A percentile compares a stretch with the other conserved stretches of the same genome.
Evolutionary conservation across 23 red algal species (phyloP).

Genomic region (Chondrus crispus): DNA sequence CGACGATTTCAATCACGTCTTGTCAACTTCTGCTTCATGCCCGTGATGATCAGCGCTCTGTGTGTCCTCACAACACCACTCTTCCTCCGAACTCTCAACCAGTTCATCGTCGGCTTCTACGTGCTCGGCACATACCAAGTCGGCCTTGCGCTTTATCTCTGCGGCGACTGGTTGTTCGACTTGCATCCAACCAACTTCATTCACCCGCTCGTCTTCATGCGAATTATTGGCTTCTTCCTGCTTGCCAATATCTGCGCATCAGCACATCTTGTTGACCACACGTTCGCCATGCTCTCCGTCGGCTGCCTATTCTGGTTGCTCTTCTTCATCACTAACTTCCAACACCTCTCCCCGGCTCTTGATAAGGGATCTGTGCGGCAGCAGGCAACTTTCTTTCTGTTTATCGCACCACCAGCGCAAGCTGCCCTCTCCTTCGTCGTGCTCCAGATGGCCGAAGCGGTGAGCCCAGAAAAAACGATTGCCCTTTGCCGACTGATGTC

Average conservation of each 20-base stretch:
- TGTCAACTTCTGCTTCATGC: slow-evolving; percentile 66
- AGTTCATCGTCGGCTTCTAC: slow-evolving; percentile 41
- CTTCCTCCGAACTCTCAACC: neutral
- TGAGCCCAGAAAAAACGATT: too few relatives aligned
- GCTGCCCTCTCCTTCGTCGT: slow-evolving; percentile 24
- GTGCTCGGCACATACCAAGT: slow-evolving; percentile 28
- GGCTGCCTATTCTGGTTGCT: slow-evolving; percentile 49
- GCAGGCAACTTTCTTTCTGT: slow-evolving; percentile 55
- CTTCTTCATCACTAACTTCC: slow-evolving; percentile 62
- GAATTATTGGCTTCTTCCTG: slow-evolving; percentile 60
- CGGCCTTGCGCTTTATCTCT: slow-evolving; percentile 38
- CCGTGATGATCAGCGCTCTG: slow-evolving; percentile 28
- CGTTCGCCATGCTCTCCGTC: slow-evolving; percentile 43
- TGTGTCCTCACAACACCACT: slow-evolving; percentile 24
- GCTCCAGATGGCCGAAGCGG: slow-evolving; percentile 16
- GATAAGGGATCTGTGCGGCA: neutral
- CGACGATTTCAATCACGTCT: slow-evolving; percentile 39
- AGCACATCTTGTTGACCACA: neutral
- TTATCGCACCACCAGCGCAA: slow-evolving; percentile 55
- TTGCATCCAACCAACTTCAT: slow-evolving; percentile 36
- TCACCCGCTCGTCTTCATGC: slow-evolving; percentile 62
- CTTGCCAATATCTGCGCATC: slow-evolving; percentile 29
- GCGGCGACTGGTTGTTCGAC: slow-evolving; percentile 64
- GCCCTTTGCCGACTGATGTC: too few relatives aligned
- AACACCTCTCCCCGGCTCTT: slow-evolving; percentile 27